phyloP scores from a whole-genome alignment of 371 early-diverging fungal species.

The Zopfochytrium polystomum region DNA sequence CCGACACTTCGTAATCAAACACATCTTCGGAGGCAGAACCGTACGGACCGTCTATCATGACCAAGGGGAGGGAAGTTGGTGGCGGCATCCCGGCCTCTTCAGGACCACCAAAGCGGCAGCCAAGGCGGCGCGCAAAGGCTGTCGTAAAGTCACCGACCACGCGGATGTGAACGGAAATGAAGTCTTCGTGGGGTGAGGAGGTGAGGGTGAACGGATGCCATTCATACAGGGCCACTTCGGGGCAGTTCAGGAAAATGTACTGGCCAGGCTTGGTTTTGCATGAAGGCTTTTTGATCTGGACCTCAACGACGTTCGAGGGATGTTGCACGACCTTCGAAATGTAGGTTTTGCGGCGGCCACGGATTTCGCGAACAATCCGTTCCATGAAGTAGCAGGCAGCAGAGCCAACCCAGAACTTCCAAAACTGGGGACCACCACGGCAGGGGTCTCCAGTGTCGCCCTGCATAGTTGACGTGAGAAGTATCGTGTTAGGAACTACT shows the following conservation, averaged over 20 bases:
- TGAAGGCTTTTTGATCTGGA: constrained; percentile 66
- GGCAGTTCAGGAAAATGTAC: constrained; percentile 65
- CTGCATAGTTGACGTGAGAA: not conserved
- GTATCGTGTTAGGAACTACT: not conserved
- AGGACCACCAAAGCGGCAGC: constrained; percentile 56
- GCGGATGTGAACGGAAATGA: constrained; percentile 74
- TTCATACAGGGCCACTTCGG: constrained; percentile 60
- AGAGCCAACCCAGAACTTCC: constrained; percentile 74
- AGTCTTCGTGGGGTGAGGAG: constrained; percentile 76
- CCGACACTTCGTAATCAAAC: constrained; percentile 74
- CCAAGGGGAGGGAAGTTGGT: constrained; percentile 50
- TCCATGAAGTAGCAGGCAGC: constrained; percentile 68
- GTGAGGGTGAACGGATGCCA: constrained; percentile 91
- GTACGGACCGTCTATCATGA: constrained; percentile 85
- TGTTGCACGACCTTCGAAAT: constrained; percentile 67
- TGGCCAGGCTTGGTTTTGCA: constrained; percentile 64
- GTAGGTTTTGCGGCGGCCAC: constrained; percentile 64
- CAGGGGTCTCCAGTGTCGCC: constrained; percentile 62
- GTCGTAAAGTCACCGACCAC: constrained; percentile 82
- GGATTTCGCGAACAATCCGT: constrained; percentile 67
- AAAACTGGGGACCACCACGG: constrained; percentile 69
- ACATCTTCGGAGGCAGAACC: constrained; percentile 84
- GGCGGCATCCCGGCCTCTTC: constrained; percentile 38
- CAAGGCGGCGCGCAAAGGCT: constrained; percentile 60
- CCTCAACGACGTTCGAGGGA: constrained; percentile 63